Conservation (phyloP, 805 yeast genomes). For the Naumovozyma dairenensis region DNA sequence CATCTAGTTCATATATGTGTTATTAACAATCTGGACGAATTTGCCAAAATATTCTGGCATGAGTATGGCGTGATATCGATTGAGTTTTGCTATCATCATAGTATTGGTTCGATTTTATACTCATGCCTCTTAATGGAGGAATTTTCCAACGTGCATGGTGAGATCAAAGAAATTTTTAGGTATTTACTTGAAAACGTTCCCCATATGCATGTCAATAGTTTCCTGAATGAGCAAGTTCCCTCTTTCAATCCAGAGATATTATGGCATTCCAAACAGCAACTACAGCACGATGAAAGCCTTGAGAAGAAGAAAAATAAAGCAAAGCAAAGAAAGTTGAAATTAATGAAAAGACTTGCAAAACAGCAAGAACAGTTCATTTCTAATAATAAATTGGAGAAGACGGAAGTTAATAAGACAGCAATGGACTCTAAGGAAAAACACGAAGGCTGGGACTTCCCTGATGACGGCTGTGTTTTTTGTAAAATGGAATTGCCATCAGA, state of each 20-base stretch:
- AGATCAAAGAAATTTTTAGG: conserved; percentile 46
- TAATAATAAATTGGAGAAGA: conserved; percentile 31
- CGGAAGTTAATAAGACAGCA: conserved; percentile 13
- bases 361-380: conserved; percentile 72
- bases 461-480: conserved; percentile 26
- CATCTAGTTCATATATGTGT: conserved; percentile 62
- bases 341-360: conserved; percentile 67
- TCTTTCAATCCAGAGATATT: conserved; percentile 25
- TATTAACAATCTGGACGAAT: conserved; percentile 33
- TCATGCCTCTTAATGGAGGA: conserved; percentile 33
- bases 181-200: conserved; percentile 21
- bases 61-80: conserved; percentile 29
- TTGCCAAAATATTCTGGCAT: conserved; percentile 30
- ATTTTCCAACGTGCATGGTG: conserved; percentile 39
- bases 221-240: conserved; percentile 30
- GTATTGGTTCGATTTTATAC: conserved; percentile 34
- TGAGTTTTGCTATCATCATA: conserved; percentile 31
- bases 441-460: conserved; percentile 15
- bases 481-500: conserved; percentile 24
- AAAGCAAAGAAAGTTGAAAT: conserved; percentile 53
- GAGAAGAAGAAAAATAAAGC: conserved; percentile 62
- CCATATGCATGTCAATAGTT: conserved; percentile 25
- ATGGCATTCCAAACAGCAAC: conserved; percentile 20
- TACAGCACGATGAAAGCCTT: conserved; percentile 31
- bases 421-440: conserved; percentile 5